phyloP scores from a whole-genome alignment of 1,284 basidiomycete genomes.

The Tylopilus sp. region DNA sequence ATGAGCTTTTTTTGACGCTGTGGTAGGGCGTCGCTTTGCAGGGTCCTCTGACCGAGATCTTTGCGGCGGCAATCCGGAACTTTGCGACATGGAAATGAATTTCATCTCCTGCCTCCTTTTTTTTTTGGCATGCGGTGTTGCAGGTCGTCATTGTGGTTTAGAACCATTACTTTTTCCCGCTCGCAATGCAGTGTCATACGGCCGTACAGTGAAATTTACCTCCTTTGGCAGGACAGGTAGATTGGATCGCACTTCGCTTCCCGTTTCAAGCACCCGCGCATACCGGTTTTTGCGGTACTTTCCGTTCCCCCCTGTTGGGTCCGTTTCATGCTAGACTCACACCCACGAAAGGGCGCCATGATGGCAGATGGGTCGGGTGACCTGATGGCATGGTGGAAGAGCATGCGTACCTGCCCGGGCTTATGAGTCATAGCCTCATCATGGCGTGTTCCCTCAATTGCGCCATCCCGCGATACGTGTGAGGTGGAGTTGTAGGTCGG shows the following conservation, averaged over 20 bases:
- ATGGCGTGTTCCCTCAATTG: background rate
- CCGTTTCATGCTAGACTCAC: slow-evolving; percentile 12
- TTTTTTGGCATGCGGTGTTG: background rate
- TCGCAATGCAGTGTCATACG: background rate
- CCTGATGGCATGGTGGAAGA: background rate
- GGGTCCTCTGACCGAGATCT: background rate
- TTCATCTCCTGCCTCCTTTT: background rate
- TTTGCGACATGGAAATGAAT: slow-evolving; percentile 5
- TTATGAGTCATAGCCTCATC: background rate
- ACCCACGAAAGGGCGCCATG: background rate
- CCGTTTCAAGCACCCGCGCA: background rate
- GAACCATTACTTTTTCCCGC: no score
- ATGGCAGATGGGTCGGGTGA: slow-evolving; percentile 5
- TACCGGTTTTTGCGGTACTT: background rate
- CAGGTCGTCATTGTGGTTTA: background rate
- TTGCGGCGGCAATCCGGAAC: slow-evolving; percentile 1
- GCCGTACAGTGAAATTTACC: background rate
- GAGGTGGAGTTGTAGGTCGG: background rate
- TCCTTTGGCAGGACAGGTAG: background rate
- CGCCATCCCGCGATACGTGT: slow-evolving; percentile 1
- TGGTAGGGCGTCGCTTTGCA: no score
- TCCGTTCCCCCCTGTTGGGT: background rate
- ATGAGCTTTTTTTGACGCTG: background rate
- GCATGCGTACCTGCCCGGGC: background rate
- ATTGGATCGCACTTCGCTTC: background rate